phyloP scores from a whole-genome alignment of 768 basidiomycete genomes.

The Pleurotus djamor region DNA sequence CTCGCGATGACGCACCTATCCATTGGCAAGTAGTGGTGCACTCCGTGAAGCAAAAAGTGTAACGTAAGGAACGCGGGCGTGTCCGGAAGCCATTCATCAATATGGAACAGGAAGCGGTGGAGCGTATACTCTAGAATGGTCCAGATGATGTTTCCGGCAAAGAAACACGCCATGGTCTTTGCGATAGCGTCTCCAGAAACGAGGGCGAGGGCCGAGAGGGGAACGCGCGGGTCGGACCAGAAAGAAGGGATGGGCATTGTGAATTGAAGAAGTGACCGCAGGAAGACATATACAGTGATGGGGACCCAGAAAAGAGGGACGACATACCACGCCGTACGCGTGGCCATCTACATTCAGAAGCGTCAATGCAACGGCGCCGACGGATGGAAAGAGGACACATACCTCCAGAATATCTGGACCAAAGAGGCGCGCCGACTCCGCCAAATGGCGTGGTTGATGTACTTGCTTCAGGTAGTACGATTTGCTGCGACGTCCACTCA shows the following conservation, averaged over 20 bases:
- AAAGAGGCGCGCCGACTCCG: conserved; percentile 85
- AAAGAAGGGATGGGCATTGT: conserved; percentile 67
- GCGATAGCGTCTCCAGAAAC: conserved; percentile 50
- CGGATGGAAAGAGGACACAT: background rate
- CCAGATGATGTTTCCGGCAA: conserved; percentile 89
- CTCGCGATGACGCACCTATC: conserved; percentile 56
- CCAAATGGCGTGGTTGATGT: conserved; percentile 90
- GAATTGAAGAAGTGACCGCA: conserved; percentile 84
- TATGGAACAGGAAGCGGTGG: conserved; percentile 97
- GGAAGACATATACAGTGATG: conserved; percentile 75
- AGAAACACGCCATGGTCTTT: conserved; percentile 67
- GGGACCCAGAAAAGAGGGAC: conserved; percentile 93
- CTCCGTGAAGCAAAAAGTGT: conserved; percentile 92
- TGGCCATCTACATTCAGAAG: conserved; percentile 52
- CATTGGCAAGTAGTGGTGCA: conserved; percentile 98
- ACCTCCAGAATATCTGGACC: conserved; percentile 82
- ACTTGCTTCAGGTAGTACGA: conserved; percentile 95
- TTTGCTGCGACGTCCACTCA: conserved; percentile 50
- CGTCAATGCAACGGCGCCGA: too few relatives aligned
- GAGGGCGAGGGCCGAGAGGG: conserved; percentile 42
- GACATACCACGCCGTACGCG: conserved; percentile 90
- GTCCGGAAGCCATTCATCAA: conserved; percentile 88
- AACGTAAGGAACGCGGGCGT: conserved; percentile 72
- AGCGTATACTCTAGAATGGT: conserved; percentile 90
- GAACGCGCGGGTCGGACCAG: conserved; percentile 51